Evolutionary conservation across 2,329 filamentous ascomycete species (phyloP).

Genomic region (Fusarium udum): DNA sequence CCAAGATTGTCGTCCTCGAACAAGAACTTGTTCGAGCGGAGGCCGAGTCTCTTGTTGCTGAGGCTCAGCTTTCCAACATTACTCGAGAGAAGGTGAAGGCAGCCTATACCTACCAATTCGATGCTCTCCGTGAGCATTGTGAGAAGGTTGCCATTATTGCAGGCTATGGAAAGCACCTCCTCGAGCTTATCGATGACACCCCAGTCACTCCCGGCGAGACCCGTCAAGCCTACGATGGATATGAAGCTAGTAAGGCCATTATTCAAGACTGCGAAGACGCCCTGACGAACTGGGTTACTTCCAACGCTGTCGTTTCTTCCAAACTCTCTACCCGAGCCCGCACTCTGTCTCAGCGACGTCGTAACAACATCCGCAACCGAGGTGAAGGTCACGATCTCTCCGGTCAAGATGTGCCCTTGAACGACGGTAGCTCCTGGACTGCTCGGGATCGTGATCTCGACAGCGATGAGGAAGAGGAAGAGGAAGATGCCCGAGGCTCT

Average conservation of each 20-base stretch:
- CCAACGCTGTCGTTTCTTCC: conserved; percentile 87
- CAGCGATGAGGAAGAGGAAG: conserved; percentile 74
- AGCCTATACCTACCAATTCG: conserved; percentile 97
- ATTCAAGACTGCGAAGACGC: conserved; percentile 99
- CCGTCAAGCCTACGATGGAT: conserved; percentile 93
- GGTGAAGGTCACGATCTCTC: conserved; percentile 84
- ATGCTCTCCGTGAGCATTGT: conserved; percentile 95
- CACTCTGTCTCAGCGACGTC: conserved; percentile 85
- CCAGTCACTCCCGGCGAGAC: conserved; percentile 98
- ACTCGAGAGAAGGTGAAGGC: conserved; percentile 99
- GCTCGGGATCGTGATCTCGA: conserved; percentile 72
- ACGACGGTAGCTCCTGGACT: conserved; percentile 86
- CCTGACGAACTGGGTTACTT: conserved; percentile 94
- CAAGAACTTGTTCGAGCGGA: conserved; percentile 98
- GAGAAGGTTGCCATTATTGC: conserved; percentile 99
- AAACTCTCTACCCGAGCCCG: conserved; percentile 89
- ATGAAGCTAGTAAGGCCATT: conserved; percentile 97
- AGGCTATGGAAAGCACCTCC: conserved; percentile 96
- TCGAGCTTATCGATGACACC: conserved; percentile 95
- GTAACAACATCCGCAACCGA: conserved; percentile 73
- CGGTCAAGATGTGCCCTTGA: conserved; percentile 80
- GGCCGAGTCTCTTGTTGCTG: conserved; percentile 97
- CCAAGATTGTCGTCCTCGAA: conserved; percentile 96
- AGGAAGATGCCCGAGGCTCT: conserved; percentile 61
- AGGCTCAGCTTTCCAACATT: conserved; percentile 98